Conservation (phyloP, 2,329 filamentous ascomycete genomes). For the Fusarium torulosum region DNA sequence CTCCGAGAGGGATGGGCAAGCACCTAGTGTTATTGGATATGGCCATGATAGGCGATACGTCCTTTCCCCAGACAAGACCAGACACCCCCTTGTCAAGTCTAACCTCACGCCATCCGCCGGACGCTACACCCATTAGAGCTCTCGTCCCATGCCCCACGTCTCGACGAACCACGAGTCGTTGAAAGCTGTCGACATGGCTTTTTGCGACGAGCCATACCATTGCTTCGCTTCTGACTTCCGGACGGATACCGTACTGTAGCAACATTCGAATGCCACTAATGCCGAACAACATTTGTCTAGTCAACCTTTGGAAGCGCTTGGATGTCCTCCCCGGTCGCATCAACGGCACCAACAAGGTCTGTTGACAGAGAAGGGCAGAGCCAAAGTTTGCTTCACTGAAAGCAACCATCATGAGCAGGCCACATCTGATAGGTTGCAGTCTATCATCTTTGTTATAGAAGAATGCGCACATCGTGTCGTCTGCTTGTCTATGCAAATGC, state of each 20-base stretch:
- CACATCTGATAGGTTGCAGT: not conserved
- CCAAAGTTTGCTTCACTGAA: not conserved
- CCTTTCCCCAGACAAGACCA: conserved; percentile 45
- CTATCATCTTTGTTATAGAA: conserved; percentile 6
- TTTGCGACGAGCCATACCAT: conserved; percentile 42
- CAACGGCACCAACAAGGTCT: conserved; percentile 2
- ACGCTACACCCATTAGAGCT: conserved; percentile 47
- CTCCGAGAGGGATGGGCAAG: conserved; percentile 31
- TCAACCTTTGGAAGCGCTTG: conserved; percentile 21
- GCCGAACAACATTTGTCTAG: conserved; percentile 33
- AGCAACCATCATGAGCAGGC: not conserved
- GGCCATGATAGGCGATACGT: conserved; percentile 19
- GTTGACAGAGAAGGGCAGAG: not conserved
- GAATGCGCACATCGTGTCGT: conserved; percentile 23
- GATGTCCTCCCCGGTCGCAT: conserved; percentile 9
- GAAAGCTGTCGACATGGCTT: conserved; percentile 29
- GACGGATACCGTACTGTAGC: conserved; percentile 10
- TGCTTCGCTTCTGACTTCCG: conserved; percentile 30
- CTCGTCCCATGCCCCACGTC: conserved; percentile 46
- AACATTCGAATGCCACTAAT: conserved; percentile 26
- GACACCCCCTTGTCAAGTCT: conserved; percentile 37
- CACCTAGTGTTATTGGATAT: conserved; percentile 33
- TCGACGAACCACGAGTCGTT: conserved; percentile 41
- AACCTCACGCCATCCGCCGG: conserved; percentile 49
- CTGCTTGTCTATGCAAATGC: conserved; percentile 19